These are phyloP conservation scores for Zelonia costaricensis DNA, from an alignment of 208 protist species.

Conservation along the genomic window DNA sequence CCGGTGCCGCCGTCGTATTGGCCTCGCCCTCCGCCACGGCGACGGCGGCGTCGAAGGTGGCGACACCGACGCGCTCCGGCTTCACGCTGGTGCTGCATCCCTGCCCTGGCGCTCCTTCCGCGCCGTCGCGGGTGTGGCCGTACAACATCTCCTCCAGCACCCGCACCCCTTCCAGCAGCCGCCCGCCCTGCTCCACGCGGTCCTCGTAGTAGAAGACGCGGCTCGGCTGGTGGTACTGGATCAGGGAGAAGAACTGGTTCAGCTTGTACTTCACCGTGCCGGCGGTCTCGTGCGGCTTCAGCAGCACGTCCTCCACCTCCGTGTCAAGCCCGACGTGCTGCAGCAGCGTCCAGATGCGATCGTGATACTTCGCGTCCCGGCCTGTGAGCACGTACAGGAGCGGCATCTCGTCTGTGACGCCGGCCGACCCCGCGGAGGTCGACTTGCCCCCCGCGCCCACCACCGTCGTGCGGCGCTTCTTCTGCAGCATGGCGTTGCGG, in stretches of 20 bases:
- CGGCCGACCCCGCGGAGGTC: no score
- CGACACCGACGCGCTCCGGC: conserved; percentile 25
- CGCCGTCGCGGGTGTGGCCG: neutral
- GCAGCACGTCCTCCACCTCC: conserved; percentile 49
- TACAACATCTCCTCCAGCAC: conserved; percentile 46
- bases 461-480: neutral
- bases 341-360: conserved; percentile 63
- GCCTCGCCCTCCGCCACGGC: neutral
- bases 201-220: conserved; percentile 87
- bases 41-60: conserved; percentile 22
- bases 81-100: neutral
- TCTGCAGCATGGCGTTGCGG: conserved; percentile 6
- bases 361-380: conserved; percentile 59
- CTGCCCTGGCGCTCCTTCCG: neutral
- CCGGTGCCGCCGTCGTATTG: neutral
- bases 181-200: conserved; percentile 56
- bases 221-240: conserved; percentile 38
- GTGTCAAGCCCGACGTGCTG: conserved; percentile 40
- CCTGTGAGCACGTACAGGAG: conserved; percentile 73
- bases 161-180: conserved; percentile 55
- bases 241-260: conserved; percentile 55
- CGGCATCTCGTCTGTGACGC: conserved; percentile 6
- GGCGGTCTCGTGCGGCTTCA: conserved; percentile 69
- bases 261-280: conserved; percentile 80
- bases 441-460: no score